Base-by-base conservation (phyloP, 2,329 filamentous ascomycete genomes). In the Erysiphe pulchra region DNA sequence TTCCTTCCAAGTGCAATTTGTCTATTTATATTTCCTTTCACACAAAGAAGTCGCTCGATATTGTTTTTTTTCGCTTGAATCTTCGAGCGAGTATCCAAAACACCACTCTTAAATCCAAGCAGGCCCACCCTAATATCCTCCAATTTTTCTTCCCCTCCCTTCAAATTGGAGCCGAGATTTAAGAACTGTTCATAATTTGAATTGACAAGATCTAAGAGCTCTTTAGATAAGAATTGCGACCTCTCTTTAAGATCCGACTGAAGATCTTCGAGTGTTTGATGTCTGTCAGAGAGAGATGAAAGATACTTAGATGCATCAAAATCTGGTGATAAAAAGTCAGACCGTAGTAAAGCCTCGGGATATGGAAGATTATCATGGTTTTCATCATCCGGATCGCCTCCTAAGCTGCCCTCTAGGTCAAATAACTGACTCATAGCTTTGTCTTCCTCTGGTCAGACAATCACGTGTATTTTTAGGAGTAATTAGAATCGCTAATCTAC, bases 221-320 rank as follows among this genome's bases (percentile, higher is more conserved):
- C 90, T 50, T 79, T 74, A 55, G 77, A 81, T 49, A 98, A 77
- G 17, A 78, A 70, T 53, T 81, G 73, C 53, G 77, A 82, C 45
- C 92, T 71, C 48, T 85, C 74, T 40, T 86, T 77, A 14, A 98
- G 68, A 56, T 98, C 92, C 5, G 77, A 65, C 33, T 87, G 82
- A 31, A 98, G 68, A 60, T 98, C 90, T 59, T 93, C 86, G 42
- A 98, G 80, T 0, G 87, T 94, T 61, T 98, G 90, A 60, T 98
- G 90, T 1, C 90, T 80, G 57, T 90, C 77, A 17, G 76, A 74
- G 1, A 93, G 70, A 1, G 80, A 78, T 8, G 77, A 85, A 62
- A 98, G 77, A 60, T 94, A 98, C 2, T 66, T 65, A 1, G 81
- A 73, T 0, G 92, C 78, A 50, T 83, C 75, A 61, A 98, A 98